phyloP scores from a whole-genome alignment of 2,329 filamentous ascomycete genomes.

The Dothideomycetes sp. region DNA sequence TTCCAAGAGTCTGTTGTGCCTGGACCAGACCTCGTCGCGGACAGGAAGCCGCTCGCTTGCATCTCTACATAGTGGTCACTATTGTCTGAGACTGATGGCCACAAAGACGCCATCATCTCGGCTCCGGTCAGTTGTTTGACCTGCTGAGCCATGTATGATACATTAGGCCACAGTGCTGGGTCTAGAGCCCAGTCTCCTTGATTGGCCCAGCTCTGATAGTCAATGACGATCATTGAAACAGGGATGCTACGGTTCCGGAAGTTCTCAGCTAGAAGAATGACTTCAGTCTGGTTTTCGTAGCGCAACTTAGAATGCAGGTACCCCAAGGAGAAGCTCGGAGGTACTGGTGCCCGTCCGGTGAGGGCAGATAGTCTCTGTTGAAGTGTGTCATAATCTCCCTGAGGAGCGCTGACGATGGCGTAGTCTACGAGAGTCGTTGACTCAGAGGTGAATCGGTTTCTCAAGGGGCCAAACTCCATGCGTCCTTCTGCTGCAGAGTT shows the following conservation, averaged over 20 bases:
- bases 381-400: constrained; percentile 19
- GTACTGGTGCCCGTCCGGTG: constrained; percentile 19
- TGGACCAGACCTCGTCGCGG: constrained; percentile 18
- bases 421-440: constrained; percentile 22
- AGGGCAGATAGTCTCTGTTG: constrained; percentile 17
- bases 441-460: constrained; percentile 18
- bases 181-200: constrained; percentile 22
- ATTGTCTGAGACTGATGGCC: constrained; percentile 20
- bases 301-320: constrained; percentile 22
- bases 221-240: constrained; percentile 21
- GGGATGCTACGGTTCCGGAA: constrained; percentile 20
- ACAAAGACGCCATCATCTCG: constrained; percentile 23
- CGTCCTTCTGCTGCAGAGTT: constrained; percentile 19
- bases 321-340: constrained; percentile 20
- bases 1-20: constrained; percentile 21
- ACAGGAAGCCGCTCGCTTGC: constrained; percentile 16
- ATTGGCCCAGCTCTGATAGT: constrained; percentile 21
- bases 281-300: constrained; percentile 21
- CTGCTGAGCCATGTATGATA: constrained; percentile 16
- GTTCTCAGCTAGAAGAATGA: constrained; percentile 18
- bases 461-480: constrained; percentile 19
- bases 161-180: constrained; percentile 19
- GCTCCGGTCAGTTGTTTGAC: constrained; percentile 21
- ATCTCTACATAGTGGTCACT: constrained; percentile 19
- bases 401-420: constrained; percentile 17